Percentiles rank a stretch among this genome's conserved stretches.
These are phyloP conservation scores for Coniochaeta sp. DNA, from an alignment of 2,329 filamentous ascomycete genomes.

Conservation along the genomic window DNA sequence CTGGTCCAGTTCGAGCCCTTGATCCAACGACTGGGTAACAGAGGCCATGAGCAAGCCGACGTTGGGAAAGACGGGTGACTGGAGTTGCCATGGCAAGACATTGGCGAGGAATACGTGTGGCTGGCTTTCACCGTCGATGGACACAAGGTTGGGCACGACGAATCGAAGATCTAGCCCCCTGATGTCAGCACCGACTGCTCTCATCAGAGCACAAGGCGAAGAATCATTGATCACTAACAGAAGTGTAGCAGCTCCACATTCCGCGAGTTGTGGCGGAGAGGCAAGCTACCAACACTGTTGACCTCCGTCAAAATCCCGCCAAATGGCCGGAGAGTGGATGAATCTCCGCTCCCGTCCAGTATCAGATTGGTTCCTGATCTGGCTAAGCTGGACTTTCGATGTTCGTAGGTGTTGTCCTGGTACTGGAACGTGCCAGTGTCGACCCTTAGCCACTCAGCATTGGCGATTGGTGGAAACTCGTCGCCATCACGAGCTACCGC, in stretches of 20 bases:
- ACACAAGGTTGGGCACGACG: conserved; percentile 21
- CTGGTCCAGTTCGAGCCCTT: conserved; percentile 11
- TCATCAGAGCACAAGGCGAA: background rate
- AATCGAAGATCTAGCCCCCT: conserved; percentile 4
- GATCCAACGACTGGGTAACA: conserved; percentile 17
- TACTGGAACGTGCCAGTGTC: background rate
- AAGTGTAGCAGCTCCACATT: conserved; percentile 1
- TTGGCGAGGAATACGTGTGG: conserved; percentile 14
- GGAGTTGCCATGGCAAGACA: conserved; percentile 21
- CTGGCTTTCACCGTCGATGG: conserved; percentile 19
- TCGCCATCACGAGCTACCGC: background rate
- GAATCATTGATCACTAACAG: background rate
- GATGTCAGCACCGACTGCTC: background rate
- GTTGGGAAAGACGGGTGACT: conserved; percentile 21
- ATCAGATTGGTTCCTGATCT: conserved; percentile 1
- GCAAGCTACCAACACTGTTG: background rate
- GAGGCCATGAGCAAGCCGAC: conserved; percentile 21
- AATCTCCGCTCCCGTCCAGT: background rate
- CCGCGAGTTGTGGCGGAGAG: background rate
- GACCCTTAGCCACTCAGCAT: conserved; percentile 1
- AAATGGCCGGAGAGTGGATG: background rate
- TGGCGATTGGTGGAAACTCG: background rate
- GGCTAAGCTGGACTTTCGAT: background rate
- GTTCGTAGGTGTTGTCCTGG: background rate
- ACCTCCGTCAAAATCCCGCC: background rate